Evolutionary conservation across 106 monocot species (phyloP).

Genomic region (Dendrobium catenatum): DNA sequence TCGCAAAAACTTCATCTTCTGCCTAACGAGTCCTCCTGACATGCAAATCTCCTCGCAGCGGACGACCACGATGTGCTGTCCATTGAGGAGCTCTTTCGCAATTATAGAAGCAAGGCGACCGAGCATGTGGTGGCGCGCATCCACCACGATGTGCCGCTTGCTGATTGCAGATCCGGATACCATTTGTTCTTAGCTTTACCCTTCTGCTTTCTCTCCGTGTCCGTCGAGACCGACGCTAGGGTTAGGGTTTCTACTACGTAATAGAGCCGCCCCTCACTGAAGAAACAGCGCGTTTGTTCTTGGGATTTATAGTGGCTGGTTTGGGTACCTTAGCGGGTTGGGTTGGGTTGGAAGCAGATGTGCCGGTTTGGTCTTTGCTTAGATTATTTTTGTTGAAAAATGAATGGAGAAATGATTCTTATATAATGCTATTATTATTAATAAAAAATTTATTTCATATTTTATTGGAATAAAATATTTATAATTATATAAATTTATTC

Average conservation of each 20-base stretch:
- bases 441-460: no score
- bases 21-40: conserved; percentile 89
- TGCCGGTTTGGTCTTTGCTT: no score
- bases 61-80: conserved; percentile 79
- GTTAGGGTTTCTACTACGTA: not conserved
- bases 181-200: conserved; percentile 22
- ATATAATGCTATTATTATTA: no score
- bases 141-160: conserved; percentile 63
- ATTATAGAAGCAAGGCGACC: conserved; percentile 78
- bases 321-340: not conserved
- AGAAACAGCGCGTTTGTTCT: not conserved
- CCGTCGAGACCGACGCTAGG: not conserved
- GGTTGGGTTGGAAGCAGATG: not conserved
- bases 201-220: not conserved
- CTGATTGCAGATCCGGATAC: conserved; percentile 84
- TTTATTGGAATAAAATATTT: no score
- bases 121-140: conserved; percentile 92
- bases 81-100: conserved; percentile 93
- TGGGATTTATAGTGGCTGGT: not conserved
- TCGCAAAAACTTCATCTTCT: conserved; percentile 93
- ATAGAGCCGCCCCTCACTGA: not conserved
- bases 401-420: no score
- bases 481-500: no score
- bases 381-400: no score
- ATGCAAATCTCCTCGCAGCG: conserved; percentile 96